Conservation (phyloP, 768 basidiomycete species). For the Tulasnella sp. region DNA sequence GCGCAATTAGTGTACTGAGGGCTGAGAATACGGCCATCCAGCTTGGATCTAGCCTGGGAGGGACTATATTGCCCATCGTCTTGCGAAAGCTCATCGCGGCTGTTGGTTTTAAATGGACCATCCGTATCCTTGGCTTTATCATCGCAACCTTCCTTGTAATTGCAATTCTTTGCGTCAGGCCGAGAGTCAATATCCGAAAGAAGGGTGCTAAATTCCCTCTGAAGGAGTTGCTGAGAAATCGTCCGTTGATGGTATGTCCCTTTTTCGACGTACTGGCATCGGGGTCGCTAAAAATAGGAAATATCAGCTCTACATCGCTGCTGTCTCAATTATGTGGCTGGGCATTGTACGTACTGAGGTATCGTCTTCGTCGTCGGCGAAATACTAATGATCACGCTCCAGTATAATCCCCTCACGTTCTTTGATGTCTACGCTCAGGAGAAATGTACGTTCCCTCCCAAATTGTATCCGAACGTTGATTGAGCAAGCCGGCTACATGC, state of each 20-base stretch:
- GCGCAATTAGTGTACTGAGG: background rate
- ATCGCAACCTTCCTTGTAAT: constrained; percentile 50
- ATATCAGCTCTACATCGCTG: constrained; percentile 16
- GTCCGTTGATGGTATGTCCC: constrained; percentile 49
- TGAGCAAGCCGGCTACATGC: background rate
- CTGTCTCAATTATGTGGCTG: constrained; percentile 20
- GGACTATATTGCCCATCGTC: constrained; percentile 31
- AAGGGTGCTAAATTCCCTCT: constrained; percentile 50
- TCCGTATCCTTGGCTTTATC: constrained; percentile 66
- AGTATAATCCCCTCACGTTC: constrained; percentile 33
- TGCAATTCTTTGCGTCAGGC: constrained; percentile 38
- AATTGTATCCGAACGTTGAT: background rate
- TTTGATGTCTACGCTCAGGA: constrained; percentile 50
- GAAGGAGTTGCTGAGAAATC: constrained; percentile 57
- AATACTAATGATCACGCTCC: background rate
- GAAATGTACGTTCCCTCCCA: constrained; percentile 13
- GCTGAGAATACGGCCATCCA: background rate
- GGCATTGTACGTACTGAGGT: constrained; percentile 14
- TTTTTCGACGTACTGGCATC: constrained; percentile 52
- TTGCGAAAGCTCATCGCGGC: constrained; percentile 28
- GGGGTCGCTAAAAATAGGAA: constrained; percentile 28
- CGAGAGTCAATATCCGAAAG: constrained; percentile 41
- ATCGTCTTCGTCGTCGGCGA: background rate
- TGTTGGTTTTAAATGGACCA: constrained; percentile 37
- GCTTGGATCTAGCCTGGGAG: constrained; percentile 24